Conservation (phyloP, 495 filamentous ascomycete species). For the Neurospora pannonica region DNA sequence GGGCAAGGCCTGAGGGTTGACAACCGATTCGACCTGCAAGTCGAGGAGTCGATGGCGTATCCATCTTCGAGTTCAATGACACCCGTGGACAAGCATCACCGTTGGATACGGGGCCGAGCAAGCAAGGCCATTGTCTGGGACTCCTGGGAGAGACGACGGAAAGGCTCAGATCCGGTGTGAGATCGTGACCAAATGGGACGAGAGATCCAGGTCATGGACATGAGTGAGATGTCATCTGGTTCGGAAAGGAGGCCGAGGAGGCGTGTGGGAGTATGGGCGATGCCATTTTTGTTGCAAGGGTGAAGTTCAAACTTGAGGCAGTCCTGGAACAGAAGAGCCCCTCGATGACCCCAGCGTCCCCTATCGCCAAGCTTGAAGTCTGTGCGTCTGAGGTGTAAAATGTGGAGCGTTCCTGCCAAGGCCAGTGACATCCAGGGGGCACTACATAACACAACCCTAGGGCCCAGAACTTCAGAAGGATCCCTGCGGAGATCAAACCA, state of each 20-base stretch:
- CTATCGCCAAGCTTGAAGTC: not conserved
- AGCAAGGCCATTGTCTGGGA: not conserved
- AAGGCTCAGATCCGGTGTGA: conserved; percentile 5
- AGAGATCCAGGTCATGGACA: not conserved
- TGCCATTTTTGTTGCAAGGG: not conserved
- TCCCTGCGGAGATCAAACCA: not conserved
- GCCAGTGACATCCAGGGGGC: not conserved
- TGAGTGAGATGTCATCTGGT: not conserved
- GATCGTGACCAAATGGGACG: conserved; percentile 3
- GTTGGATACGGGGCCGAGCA: not conserved
- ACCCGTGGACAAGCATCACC: not conserved
- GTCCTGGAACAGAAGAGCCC: not conserved
- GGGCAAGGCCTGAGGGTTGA: not conserved
- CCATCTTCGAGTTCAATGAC: not conserved
- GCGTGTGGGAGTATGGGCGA: not conserved
- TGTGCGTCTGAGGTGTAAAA: not conserved
- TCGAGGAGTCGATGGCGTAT: not conserved
- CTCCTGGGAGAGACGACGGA: conserved; percentile 3
- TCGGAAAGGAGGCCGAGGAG: not conserved
- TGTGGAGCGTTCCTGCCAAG: not conserved
- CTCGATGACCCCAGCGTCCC: not conserved
- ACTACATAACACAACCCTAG: not conserved
- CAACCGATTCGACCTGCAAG: not conserved
- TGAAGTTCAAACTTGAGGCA: not conserved
- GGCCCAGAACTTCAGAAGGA: not conserved